Base-by-base conservation (phyloP, 1,284 basidiomycete genomes). In the Amylostereum areolatum region DNA sequence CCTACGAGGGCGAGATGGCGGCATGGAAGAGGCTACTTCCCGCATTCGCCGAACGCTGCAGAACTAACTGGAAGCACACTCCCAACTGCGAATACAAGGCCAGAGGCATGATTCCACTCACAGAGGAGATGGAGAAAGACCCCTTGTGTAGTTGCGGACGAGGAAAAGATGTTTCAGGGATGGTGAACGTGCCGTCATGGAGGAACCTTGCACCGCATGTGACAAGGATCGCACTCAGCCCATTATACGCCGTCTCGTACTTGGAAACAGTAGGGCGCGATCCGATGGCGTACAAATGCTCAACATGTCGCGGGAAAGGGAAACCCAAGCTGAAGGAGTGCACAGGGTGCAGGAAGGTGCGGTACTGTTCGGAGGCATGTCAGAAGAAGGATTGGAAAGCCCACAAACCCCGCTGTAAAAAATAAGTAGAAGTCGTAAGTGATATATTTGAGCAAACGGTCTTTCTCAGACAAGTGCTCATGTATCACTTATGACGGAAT, bases 61-160 rank as follows among this genome's bases (percentile, higher is more conserved):
- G 69, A 6, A 62, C 64, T 2, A 18, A 18, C 18, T 72, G 70
- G 70, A 53, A 52, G 11, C 70, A 72, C 45, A 47, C 41, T 5
- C 45, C 54, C 7, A 59, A 59, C 9, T 70, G 69, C 59, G 63
- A 69, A 45, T 70, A 70, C 52, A 41, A 43, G 1, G 8, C 49
- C 2, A 37, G 45, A 25, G 56, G 53, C 0, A 53, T 45, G 12
- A 54, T 67, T n/a, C 68, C 68, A 2, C 54, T 67, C 8, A 51
- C 63, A 1, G 48, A 55, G 4, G 57, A 60, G 36, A 57, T 60
- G 45, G 58, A 60, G 9, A 28, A 48, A 31, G 56, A 55, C 37
- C 65, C 68, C 1, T 39, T 72, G 10, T 72, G 70, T 41, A 59
- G 58, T 31, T 72, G 70, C 47, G 70, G 70, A 8, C 45, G 55